These are phyloP conservation scores for Brassica rapa DNA, from an alignment of 345 rosid genomes.

Conservation along the genomic window DNA sequence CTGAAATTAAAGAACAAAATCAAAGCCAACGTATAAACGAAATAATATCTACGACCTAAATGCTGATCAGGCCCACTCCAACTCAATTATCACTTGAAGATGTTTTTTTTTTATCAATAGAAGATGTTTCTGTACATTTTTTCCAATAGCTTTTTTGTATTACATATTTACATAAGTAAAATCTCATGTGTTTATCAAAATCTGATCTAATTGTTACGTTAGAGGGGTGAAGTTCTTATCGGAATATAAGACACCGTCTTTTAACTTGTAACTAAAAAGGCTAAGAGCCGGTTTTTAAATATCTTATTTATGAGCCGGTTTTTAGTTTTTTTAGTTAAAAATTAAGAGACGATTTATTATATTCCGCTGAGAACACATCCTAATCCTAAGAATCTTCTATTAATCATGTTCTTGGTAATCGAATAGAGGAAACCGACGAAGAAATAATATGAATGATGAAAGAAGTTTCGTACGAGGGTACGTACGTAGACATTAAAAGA, in stretches of 20 bases:
- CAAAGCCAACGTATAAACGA: neutral
- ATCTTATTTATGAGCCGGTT: no score
- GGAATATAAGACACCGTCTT: no score
- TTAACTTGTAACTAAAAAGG: no score
- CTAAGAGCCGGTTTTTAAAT: no score
- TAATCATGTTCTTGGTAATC: neutral
- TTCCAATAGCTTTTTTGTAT: neutral
- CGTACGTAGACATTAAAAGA: slow-evolving; percentile 34
- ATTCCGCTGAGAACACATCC: no score
- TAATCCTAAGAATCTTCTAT: no score
- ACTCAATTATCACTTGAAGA: neutral
- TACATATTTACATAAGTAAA: no score
- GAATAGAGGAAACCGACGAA: neutral
- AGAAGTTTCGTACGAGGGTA: slow-evolving; percentile 33
- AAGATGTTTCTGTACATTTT: neutral
- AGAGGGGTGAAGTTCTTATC: no score
- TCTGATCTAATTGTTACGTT: neutral
- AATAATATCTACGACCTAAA: neutral
- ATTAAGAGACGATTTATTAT: no score
- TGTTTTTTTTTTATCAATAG: neutral
- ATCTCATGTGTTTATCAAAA: neutral
- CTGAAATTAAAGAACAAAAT: neutral
- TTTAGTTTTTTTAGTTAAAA: no score
- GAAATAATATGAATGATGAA: slow-evolving; percentile 1
- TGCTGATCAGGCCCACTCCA: neutral